These are phyloP conservation scores for Ilyonectria robusta DNA, from an alignment of 2,329 filamentous ascomycete genomes.

Conservation along the genomic window DNA sequence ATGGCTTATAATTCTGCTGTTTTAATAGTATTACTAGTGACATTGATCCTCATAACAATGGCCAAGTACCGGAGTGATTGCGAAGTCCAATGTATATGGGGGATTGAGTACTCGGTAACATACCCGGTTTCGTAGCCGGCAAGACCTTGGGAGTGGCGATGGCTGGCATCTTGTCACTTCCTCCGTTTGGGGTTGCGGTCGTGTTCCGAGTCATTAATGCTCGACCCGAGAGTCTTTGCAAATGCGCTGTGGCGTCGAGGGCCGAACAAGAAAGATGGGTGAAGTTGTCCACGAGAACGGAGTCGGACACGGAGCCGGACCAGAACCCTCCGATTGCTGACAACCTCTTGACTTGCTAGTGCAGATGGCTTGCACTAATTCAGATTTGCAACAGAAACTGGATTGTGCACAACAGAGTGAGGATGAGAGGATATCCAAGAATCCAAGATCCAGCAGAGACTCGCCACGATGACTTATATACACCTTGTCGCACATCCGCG, in stretches of 20 bases:
- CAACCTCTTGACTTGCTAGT: not conserved
- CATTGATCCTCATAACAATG: not conserved
- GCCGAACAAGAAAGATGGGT: not conserved
- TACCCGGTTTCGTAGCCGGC: constrained; percentile 15
- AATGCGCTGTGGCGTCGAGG: not conserved
- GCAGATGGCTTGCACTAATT: not conserved
- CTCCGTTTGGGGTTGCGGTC: not conserved
- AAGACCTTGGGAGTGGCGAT: constrained; percentile 25
- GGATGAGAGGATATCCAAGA: not conserved
- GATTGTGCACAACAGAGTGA: not conserved
- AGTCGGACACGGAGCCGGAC: constrained; percentile 7
- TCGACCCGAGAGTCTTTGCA: not conserved
- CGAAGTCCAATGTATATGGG: not conserved
- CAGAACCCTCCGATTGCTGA: constrained; percentile 31
- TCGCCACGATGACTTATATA: constrained; percentile 24
- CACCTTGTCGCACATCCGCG: not conserved
- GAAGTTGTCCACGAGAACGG: not conserved
- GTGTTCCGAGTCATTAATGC: not conserved
- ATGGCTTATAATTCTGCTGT: not conserved
- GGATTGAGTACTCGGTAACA: constrained; percentile 1
- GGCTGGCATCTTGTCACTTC: constrained; percentile 9
- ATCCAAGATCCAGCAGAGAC: too few species aligned
- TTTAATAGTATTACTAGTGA: not conserved
- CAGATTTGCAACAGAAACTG: too few species aligned
- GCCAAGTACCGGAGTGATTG: not conserved